A percentile compares a stretch with the other conserved stretches of the same genome.
phyloP scores from a whole-genome alignment of 2,329 filamentous ascomycete genomes.

The Phialophora chinensis region DNA sequence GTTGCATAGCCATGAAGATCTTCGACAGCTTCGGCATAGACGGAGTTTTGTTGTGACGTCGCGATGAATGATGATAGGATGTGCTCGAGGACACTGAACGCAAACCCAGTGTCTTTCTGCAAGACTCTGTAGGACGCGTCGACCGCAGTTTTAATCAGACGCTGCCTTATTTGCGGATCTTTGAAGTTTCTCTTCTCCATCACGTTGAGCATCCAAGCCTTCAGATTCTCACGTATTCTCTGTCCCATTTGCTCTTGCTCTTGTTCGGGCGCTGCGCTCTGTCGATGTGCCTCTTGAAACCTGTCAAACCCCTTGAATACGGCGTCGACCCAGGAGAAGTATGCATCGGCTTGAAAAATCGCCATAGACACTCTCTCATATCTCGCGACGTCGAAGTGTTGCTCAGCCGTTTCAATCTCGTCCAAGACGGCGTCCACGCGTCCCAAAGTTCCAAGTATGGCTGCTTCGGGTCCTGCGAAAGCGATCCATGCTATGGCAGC shows the following conservation, averaged over 20 bases:
- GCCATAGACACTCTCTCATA: constrained; percentile 52
- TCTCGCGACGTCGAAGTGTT: constrained; percentile 48
- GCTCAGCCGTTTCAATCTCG: constrained; percentile 47
- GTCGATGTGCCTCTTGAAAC: constrained; percentile 66
- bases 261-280: constrained; percentile 55
- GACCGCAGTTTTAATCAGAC: constrained; percentile 80
- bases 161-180: constrained; percentile 83
- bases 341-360: constrained; percentile 82
- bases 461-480: constrained; percentile 79
- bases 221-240: constrained; percentile 48
- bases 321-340: constrained; percentile 87
- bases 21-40: constrained; percentile 87
- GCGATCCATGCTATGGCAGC: constrained; percentile 88
- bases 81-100: constrained; percentile 87
- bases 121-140: constrained; percentile 83
- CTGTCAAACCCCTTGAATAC: constrained; percentile 87
- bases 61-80: constrained; percentile 83
- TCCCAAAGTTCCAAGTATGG: constrained; percentile 83
- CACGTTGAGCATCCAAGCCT: constrained; percentile 50
- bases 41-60: constrained; percentile 70
- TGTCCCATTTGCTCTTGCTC: constrained; percentile 50
- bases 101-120: constrained; percentile 77
- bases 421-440: constrained; percentile 76
- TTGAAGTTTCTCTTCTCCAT: constrained; percentile 51
- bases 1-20: constrained; percentile 85